These are phyloP conservation scores for Huntiella omanensis DNA, from an alignment of 2,329 filamentous ascomycete genomes.

Conservation along the genomic window DNA sequence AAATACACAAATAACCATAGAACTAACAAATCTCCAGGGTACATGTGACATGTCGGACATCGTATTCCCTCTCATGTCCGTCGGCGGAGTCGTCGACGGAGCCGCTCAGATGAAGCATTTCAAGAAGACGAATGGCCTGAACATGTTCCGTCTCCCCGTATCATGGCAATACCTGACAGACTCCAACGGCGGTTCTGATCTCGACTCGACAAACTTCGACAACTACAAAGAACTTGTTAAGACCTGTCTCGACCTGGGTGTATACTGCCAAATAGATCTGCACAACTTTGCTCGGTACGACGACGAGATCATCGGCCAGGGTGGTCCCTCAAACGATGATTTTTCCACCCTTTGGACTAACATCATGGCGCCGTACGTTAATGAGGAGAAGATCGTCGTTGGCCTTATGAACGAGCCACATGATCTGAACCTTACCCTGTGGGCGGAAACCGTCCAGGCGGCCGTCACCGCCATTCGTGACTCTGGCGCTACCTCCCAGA, in stretches of 20 bases:
- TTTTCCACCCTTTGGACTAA: slow-evolving; percentile 40
- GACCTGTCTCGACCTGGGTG: slow-evolving; percentile 35
- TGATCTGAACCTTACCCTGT: slow-evolving; percentile 34
- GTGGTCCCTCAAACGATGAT: slow-evolving; percentile 38
- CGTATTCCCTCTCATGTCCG: slow-evolving; percentile 17
- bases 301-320: slow-evolving; percentile 43
- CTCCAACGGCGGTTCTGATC: slow-evolving; percentile 27
- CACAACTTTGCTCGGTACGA: slow-evolving; percentile 44
- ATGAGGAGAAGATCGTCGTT: slow-evolving; percentile 35
- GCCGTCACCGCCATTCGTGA: slow-evolving; percentile 46
- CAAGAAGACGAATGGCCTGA: slow-evolving; percentile 29
- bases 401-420: slow-evolving; percentile 56
- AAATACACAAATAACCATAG: background rate
- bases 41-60: slow-evolving; percentile 18
- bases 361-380: slow-evolving; percentile 38
- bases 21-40: slow-evolving; percentile 14
- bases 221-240: slow-evolving; percentile 37
- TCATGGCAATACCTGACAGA: slow-evolving; percentile 41
- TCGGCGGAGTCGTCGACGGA: slow-evolving; percentile 19
- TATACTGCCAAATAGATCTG: slow-evolving; percentile 39
- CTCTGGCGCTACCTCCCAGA: slow-evolving; percentile 41
- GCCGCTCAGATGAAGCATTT: slow-evolving; percentile 39
- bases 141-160: slow-evolving; percentile 34
- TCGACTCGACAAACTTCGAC: slow-evolving; percentile 28
- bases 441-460: slow-evolving; percentile 41